Evolutionary conservation across 1,139 yeast species (phyloP).

Genomic region (Taiozyma onychis): DNA sequence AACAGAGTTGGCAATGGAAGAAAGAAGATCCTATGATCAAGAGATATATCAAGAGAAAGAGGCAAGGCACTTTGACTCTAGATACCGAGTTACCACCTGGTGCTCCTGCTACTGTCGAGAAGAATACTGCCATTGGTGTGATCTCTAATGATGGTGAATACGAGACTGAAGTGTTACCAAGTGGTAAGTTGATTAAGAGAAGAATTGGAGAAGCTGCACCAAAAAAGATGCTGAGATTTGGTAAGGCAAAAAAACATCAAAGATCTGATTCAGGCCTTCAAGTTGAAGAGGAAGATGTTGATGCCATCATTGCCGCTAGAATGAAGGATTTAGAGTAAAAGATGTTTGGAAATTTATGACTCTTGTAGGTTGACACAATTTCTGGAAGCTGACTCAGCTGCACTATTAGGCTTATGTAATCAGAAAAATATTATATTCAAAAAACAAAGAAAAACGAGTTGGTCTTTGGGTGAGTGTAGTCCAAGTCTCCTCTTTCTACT

Average conservation of each 20-base stretch:
- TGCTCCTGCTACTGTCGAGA: constrained; percentile 32
- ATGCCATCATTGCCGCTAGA: constrained; percentile 53
- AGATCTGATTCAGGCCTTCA: not conserved
- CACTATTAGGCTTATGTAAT: not conserved
- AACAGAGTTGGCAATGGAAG: constrained; percentile 74
- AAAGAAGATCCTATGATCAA: constrained; percentile 29
- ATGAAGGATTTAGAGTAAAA: constrained; percentile 35
- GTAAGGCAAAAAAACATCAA: constrained; percentile 7
- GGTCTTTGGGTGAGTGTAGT: not conserved
- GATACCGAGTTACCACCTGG: constrained; percentile 47
- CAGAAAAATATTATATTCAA: not conserved
- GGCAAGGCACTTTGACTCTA: constrained; percentile 24
- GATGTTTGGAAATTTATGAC: not conserved
- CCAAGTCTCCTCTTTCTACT: not conserved
- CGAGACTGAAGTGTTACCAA: constrained; percentile 57
- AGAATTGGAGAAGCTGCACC: constrained; percentile 26
- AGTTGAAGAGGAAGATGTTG: constrained; percentile 40
- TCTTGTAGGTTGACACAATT: not conserved
- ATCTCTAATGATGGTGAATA: constrained; percentile 26
- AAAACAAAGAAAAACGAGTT: not conserved
- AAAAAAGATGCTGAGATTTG: constrained; percentile 31
- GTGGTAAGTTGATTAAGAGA: constrained; percentile 55
- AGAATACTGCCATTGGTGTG: constrained; percentile 10
- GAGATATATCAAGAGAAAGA: constrained; percentile 17
- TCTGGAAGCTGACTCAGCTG: not conserved